Conservation (phyloP, 768 basidiomycete genomes). For the Lentinula sp. region DNA sequence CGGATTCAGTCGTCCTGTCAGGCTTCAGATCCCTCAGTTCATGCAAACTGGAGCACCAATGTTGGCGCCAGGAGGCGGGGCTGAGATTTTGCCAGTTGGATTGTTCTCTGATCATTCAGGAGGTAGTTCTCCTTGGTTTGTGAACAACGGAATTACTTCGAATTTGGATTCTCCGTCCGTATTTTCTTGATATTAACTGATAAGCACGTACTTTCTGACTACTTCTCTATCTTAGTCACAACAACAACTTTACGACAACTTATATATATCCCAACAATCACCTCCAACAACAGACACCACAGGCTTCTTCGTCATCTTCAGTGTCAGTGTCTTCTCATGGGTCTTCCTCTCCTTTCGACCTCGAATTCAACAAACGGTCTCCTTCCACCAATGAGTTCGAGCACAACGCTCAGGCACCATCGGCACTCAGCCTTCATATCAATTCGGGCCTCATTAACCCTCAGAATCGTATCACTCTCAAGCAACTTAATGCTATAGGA, state of each 20-base stretch:
- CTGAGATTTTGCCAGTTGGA: conserved; percentile 30
- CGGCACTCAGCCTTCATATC: conserved; percentile 5
- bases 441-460: conserved; percentile 4
- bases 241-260: neutral
- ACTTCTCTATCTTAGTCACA: neutral
- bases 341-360: conserved; percentile 19
- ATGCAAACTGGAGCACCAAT: conserved; percentile 52
- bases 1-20: neutral
- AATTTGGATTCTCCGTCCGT: conserved; percentile 9
- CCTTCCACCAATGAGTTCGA: conserved; percentile 6
- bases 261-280: neutral
- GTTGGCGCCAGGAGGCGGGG: conserved; percentile 67
- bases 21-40: conserved; percentile 61
- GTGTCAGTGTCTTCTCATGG: neutral
- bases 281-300: neutral
- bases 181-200: neutral
- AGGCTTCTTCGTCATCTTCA: conserved; percentile 1
- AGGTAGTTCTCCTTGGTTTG: conserved; percentile 42
- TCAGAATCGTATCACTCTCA: neutral
- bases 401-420: neutral
- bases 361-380: conserved; percentile 7
- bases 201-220: neutral
- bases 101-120: conserved; percentile 13
- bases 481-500: neutral
- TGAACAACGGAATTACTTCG: conserved; percentile 34